Evolutionary conservation across 2,329 filamentous ascomycete species (phyloP).

Genomic region (Cercospora beticola): DNA sequence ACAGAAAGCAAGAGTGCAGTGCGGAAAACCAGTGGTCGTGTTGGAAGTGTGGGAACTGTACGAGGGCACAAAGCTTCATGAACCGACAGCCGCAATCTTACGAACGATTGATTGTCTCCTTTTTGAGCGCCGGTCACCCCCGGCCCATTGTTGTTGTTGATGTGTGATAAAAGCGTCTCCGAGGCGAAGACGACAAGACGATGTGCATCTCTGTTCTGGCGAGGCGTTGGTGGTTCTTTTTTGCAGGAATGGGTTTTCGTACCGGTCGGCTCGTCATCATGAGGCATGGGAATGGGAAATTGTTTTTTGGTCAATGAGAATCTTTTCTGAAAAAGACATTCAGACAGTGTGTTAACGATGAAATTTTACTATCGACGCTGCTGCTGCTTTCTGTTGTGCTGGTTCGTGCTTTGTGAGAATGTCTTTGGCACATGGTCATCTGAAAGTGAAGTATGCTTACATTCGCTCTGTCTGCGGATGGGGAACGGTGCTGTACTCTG

Average conservation of each 20-base stretch:
- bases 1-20: conserved; percentile 51
- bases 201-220: neutral
- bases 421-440: no score
- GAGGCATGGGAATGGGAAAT: neutral
- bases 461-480: no score
- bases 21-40: conserved; percentile 52
- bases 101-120: neutral
- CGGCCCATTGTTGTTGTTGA: neutral
- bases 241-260: neutral
- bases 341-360: neutral
- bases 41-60: conserved; percentile 44
- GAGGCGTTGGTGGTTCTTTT: neutral
- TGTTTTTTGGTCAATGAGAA: neutral
- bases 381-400: neutral
- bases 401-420: no score
- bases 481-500: no score
- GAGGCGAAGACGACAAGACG: neutral
- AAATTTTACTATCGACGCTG: neutral
- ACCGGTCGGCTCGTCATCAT: neutral
- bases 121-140: neutral
- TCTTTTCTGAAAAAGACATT: neutral
- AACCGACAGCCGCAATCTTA: conserved; percentile 9
- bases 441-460: no score
- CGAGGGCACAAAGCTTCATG: conserved; percentile 28
- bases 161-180: neutral